Conservation (phyloP, 352 stramenopile species). For the Pilasporangium apinafurcum region DNA sequence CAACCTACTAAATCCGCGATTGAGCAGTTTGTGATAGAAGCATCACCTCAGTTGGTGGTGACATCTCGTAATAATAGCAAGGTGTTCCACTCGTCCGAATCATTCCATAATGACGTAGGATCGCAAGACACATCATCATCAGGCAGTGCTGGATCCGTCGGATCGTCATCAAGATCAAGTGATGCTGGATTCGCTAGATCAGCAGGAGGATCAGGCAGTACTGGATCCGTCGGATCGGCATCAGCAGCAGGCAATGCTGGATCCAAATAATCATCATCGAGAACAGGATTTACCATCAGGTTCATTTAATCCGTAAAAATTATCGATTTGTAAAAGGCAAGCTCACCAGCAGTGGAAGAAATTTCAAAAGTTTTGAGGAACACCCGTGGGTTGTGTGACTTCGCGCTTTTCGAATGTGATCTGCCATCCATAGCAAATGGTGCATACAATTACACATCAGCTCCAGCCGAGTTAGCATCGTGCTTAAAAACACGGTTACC, state of each 20-base stretch:
- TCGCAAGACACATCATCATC: too few species aligned
- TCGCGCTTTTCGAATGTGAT: conserved; percentile 3
- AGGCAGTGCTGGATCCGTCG: too few species aligned
- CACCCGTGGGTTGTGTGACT: conserved; percentile 1
- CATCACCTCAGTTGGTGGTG: not conserved
- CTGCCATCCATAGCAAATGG: not conserved
- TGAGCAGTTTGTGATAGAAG: conserved; percentile 5
- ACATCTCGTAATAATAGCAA: not conserved
- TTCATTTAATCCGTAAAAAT: too few species aligned
- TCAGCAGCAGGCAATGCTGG: too few species aligned
- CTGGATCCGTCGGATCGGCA: too few species aligned
- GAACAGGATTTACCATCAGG: too few species aligned
- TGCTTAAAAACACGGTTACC: not conserved
- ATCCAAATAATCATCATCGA: not conserved
- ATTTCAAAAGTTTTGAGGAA: conserved; percentile 1
- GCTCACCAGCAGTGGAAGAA: too few species aligned
- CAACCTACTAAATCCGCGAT: not conserved
- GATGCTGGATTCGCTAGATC: too few species aligned
- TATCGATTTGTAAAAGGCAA: too few species aligned
- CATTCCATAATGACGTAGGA: too few species aligned
- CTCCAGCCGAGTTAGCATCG: not conserved
- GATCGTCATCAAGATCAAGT: too few species aligned
- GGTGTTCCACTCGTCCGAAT: not conserved
- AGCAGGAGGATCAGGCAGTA: too few species aligned
- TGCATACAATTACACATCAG: conserved; percentile 3